Base-by-base conservation (phyloP, 257 asterid genomes). In the Solanum ossicruentum region DNA sequence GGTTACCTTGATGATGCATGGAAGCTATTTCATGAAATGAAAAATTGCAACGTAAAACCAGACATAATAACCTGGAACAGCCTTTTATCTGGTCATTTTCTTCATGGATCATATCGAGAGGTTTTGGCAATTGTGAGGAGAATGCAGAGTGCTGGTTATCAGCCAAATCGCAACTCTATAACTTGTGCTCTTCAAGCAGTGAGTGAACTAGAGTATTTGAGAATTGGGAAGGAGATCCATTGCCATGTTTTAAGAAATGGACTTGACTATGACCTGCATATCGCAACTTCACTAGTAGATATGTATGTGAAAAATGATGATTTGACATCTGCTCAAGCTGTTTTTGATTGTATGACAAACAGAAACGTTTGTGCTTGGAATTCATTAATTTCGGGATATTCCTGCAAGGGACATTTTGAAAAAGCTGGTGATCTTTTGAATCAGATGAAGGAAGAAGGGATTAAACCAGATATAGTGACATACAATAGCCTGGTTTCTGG, bases 31-130 rank as follows among this genome's bases (percentile, higher is more conserved):
- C 73, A 83, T 70, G 90, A 88, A 85, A 87, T 93, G 92, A 88
- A 75, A 80, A 66, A 55, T 88, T 82, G 84, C 52, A 84, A 88
- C 66, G 43, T 91, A 84, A 81, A 86, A 73, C 92, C 97, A 3
- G 97, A 93, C 84, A 87, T 87, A 56, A 87, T 91, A 85, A 91
- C 97, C 49, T 93, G 97, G 95, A 92, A 90, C 86, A 82, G 93
- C 88, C 91, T 93, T 86, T 83, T 92, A 77, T 89, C 93, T 2
- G 95, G 95, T 10, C 86, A 93, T 73, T 84, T 91, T 73, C 87
- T 39, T 52, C 69, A 84, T 39, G 89, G 88, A 85, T 91, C 83
- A 58, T 88, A 86, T 80, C 83, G 21, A 66, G 91, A 89, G 83
- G 93, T 88, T 21, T 65, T 92, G 67, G 79, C 55, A 26, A 86